A percentile compares a stretch with the other conserved stretches of the same genome.
Conservation (phyloP, 177 flowering plant genomes). For the Telopea speciosissima region DNA sequence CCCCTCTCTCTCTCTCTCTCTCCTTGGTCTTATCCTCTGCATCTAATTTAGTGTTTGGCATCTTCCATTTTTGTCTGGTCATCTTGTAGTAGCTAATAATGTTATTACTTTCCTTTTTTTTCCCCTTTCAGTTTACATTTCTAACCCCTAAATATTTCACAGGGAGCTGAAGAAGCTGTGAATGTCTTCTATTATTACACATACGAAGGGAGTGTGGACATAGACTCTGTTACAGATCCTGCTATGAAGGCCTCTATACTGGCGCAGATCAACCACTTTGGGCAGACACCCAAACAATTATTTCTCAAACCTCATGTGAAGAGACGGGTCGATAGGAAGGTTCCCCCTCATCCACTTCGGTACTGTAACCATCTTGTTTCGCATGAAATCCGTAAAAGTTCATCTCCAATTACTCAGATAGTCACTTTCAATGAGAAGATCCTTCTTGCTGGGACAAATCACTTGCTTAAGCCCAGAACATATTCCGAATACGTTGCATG, state of each 20-base stretch:
- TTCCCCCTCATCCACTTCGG: conserved; percentile 72
- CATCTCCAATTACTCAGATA: conserved; percentile 74
- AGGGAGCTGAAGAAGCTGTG: conserved; percentile 97
- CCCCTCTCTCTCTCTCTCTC: neutral
- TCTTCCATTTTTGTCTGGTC: neutral
- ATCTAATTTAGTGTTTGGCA: neutral
- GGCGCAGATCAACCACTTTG: conserved; percentile 98
- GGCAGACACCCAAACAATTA: conserved; percentile 96
- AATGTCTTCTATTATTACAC: conserved; percentile 99
- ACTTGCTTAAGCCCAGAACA: conserved; percentile 75
- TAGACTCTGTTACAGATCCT: conserved; percentile 91
- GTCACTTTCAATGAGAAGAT: conserved; percentile 62
- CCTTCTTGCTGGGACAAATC: conserved; percentile 67
- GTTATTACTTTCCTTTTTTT: neutral
- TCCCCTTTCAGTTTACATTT: neutral
- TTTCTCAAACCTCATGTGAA: conserved; percentile 84
- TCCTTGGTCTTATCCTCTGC: no score
- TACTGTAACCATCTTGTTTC: conserved; percentile 63
- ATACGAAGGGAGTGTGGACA: conserved; percentile 97
- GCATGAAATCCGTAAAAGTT: conserved; percentile 59
- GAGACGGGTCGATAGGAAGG: conserved; percentile 67
- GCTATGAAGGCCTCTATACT: conserved; percentile 97
- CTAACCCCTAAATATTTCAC: conserved; percentile 10
- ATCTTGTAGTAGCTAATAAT: neutral
- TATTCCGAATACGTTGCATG: conserved; percentile 79